Evolutionary conservation across 768 basidiomycete species (phyloP).

Genomic region (Tylopilus balloui): DNA sequence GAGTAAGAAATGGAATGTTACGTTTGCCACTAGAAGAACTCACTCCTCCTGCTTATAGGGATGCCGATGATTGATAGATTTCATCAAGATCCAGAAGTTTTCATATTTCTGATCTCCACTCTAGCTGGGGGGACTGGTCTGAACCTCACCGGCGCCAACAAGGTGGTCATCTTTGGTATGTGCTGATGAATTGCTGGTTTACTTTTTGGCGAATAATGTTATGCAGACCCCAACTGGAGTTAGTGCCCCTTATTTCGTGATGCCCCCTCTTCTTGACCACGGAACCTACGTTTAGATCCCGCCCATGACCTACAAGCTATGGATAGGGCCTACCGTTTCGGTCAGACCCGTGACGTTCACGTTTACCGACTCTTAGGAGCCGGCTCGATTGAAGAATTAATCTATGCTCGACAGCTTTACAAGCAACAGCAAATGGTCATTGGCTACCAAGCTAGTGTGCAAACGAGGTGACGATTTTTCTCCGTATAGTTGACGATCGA

Average conservation of each 20-base stretch:
- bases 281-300: constrained; percentile 58
- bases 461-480: constrained; percentile 55
- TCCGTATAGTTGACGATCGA: not conserved
- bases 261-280: not conserved
- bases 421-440: constrained; percentile 95
- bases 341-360: constrained; percentile 79
- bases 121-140: constrained; percentile 89
- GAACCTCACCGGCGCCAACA: constrained; percentile 89
- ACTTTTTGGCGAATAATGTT: not conserved
- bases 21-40: not conserved
- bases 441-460: constrained; percentile 77
- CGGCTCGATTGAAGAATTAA: constrained; percentile 83
- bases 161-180: constrained; percentile 86
- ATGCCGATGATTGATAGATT: constrained; percentile 87
- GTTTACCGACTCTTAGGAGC: constrained; percentile 83
- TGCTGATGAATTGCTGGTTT: constrained; percentile 1
- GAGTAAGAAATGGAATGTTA: constrained; percentile 42
- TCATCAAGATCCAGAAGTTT: constrained; percentile 66
- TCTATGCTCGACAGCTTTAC: constrained; percentile 86
- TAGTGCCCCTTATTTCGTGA: constrained; percentile 35
- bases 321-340: constrained; percentile 83
- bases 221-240: constrained; percentile 92
- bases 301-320: constrained; percentile 93
- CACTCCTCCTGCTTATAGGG: constrained; percentile 38
- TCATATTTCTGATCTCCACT: constrained; percentile 85